These are phyloP conservation scores for Phytopythium cucurbitacearum DNA, from an alignment of 352 stramenopile genomes.

Conservation along the genomic window DNA sequence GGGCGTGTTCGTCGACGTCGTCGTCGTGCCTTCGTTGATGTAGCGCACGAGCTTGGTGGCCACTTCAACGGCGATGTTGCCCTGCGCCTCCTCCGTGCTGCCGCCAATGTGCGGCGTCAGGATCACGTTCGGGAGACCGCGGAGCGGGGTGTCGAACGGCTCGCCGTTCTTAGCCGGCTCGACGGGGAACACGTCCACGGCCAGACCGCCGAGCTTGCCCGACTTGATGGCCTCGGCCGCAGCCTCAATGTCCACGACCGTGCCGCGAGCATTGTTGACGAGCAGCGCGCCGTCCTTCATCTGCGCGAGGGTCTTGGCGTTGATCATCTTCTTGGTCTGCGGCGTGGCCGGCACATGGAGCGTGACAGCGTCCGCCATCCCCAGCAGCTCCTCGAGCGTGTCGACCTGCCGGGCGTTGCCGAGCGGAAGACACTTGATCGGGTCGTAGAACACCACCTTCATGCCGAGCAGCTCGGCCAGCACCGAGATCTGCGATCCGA, in stretches of 20 bases:
- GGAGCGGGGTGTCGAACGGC: constrained; percentile 82
- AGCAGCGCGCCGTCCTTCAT: constrained; percentile 93
- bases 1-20: constrained; percentile 73
- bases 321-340: constrained; percentile 92
- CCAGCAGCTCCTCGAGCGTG: constrained; percentile 79
- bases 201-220: constrained; percentile 75
- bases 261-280: constrained; percentile 94
- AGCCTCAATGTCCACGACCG: constrained; percentile 93
- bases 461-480: constrained; percentile 89
- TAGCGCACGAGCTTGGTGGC: constrained; percentile 78
- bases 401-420: constrained; percentile 83
- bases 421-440: constrained; percentile 77
- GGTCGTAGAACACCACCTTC: constrained; percentile 94
- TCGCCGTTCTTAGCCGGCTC: constrained; percentile 86
- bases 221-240: constrained; percentile 87
- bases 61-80: constrained; percentile 85
- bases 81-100: constrained; percentile 95
- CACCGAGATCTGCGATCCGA: constrained; percentile 80
- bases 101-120: constrained; percentile 95
- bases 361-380: constrained; percentile 89
- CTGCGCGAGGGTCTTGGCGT: constrained; percentile 74
- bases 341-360: constrained; percentile 96
- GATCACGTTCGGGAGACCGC: constrained; percentile 91
- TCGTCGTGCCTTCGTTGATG: constrained; percentile 79
- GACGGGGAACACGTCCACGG: constrained; percentile 88